Base-by-base conservation (phyloP, 345 rosid genomes). In the Arabis alpina region DNA sequence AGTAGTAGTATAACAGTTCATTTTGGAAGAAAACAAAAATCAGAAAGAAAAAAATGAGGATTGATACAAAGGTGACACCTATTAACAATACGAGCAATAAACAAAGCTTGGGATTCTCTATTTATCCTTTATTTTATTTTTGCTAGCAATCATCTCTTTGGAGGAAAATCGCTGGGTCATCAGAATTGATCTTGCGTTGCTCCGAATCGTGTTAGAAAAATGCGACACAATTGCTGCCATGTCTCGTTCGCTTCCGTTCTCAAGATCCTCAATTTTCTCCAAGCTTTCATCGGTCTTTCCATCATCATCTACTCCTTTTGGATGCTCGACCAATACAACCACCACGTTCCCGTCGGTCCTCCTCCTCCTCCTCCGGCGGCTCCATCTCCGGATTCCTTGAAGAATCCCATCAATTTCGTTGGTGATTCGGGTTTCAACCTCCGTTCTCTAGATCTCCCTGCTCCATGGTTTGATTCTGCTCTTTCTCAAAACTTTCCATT, bases 291-390 rank as follows among this genome's bases (percentile, higher is more conserved):
- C 14, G 94, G 90, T 14, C 15, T 91, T 3, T 86, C 89, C 0
- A 84, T 91, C 57, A 69, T 91, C 11, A 28, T 88, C 67, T 91
- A 89, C 84, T 93, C 99, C 2, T 7, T 83, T 15, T 93, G 97
- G 97, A 89, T 93, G 96, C 87, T 91, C 58, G 80, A 84, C 77
- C 92, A 88, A 58, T 91, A 95, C 91, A 80, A 83, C 61, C 83
- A 61, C 47, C 90, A 63, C 54, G 41, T 74, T 15, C 94, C 79
- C 70, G 68, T 75, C 9, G 54, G 63, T 0, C 79, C 79, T 70
- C 75, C 75, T 54, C 75, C 75, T 1, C 36, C 71, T 48, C 79
- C 79, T 48, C 79, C 79, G 3, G 0, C 71, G 10, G 71, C 79
- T 40, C 57, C 79, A 1, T 41, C 70, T 0, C 70, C 75, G 2